Conservation (phyloP, 768 basidiomycete species). For the Mycena floridula region DNA sequence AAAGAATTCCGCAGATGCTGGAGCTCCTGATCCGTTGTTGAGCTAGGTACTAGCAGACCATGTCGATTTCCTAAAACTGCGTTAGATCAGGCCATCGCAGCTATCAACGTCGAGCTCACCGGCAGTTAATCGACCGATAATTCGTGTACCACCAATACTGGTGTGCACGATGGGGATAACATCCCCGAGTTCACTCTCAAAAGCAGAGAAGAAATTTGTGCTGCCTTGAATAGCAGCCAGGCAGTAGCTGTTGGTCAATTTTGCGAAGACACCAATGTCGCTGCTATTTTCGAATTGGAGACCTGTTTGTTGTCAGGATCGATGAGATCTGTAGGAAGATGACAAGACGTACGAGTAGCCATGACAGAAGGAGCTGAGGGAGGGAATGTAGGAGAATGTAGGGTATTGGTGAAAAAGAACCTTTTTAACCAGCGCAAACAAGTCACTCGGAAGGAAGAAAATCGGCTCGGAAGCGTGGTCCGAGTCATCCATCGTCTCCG, state of each 20-base stretch:
- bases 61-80: conserved; percentile 76
- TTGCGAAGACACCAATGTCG: conserved; percentile 95
- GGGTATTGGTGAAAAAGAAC: too few species aligned
- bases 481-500: too few species aligned
- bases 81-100: background rate
- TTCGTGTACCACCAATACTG: conserved; percentile 89
- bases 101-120: conserved; percentile 38
- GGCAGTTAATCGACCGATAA: conserved; percentile 88
- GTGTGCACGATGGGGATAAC: conserved; percentile 96
- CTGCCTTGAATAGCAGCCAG: conserved; percentile 89
- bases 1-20: conserved; percentile 96
- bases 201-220: conserved; percentile 97
- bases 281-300: conserved; percentile 91
- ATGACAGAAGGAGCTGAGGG: too few species aligned
- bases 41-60: conserved; percentile 91
- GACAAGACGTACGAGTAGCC: too few species aligned
- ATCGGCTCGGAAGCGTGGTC: too few species aligned
- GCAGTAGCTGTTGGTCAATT: conserved; percentile 98
- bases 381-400: too few species aligned
- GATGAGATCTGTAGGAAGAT: too few species aligned
- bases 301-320: too few species aligned
- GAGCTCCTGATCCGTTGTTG: conserved; percentile 96
- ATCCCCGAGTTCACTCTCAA: conserved; percentile 90
- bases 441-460: too few species aligned
- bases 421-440: too few species aligned